These are phyloP conservation scores for Dactylis glomerata DNA, from an alignment of 176 grass and related monocot genomes.

Conservation along the genomic window DNA sequence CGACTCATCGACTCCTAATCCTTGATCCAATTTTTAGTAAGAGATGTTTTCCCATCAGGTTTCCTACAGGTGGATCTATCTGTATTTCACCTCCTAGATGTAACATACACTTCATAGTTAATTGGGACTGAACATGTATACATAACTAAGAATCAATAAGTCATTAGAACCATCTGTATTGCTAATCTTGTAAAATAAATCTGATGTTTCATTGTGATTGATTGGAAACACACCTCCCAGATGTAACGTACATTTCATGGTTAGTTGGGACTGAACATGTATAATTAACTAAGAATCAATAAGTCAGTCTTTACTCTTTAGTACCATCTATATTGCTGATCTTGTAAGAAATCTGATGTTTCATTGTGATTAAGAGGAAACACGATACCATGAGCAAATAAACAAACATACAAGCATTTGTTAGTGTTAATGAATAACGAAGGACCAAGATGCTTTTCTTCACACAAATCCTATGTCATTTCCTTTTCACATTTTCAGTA, in stretches of 20 bases:
- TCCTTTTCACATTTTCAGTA: background rate
- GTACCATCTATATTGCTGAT: background rate
- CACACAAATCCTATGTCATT: background rate
- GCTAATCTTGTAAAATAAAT: background rate
- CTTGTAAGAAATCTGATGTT: background rate
- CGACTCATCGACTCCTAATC: too few species aligned
- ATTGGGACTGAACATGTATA: background rate
- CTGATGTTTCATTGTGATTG: background rate
- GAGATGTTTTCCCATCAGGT: background rate
- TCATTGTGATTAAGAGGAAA: background rate
- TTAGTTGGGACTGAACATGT: background rate
- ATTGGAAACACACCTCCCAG: background rate
- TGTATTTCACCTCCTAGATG: background rate
- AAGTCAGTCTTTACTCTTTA: too few species aligned
- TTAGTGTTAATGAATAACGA: background rate
- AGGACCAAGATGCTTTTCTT: background rate
- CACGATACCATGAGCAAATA: constrained; percentile 5
- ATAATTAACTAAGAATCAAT: background rate
- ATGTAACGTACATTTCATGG: background rate
- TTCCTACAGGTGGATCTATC: background rate
- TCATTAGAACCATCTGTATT: background rate
- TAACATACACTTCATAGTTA: background rate
- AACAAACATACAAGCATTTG: background rate
- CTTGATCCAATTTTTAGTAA: too few species aligned
- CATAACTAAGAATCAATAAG: background rate